A percentile compares a stretch with the other conserved stretches of the same genome.
These are phyloP conservation scores for Alternaria consortialis DNA, from an alignment of 2,329 filamentous ascomycete species.

Conservation along the genomic window DNA sequence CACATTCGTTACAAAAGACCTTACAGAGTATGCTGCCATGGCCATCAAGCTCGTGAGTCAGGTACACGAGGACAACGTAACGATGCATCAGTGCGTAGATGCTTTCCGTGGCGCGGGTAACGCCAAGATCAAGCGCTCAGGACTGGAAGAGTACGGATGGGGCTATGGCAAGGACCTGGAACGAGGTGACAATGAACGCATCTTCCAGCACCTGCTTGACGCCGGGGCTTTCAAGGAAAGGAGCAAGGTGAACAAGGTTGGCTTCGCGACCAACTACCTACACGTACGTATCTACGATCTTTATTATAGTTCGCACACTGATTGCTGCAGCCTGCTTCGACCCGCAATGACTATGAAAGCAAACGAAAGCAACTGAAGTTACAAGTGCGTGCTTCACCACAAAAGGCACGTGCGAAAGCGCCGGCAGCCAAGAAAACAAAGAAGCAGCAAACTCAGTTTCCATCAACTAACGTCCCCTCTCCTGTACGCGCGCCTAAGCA, in stretches of 20 bases:
- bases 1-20: conserved; percentile 77
- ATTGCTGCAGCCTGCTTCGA: conserved; percentile 53
- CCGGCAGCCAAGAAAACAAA: conserved; percentile 29
- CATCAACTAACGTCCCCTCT: conserved; percentile 74
- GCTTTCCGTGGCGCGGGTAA: conserved; percentile 76
- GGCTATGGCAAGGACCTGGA: conserved; percentile 75
- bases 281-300: conserved; percentile 59
- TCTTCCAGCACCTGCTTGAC: conserved; percentile 79
- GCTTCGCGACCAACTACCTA: conserved; percentile 80
- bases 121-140: conserved; percentile 65
- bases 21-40: conserved; percentile 75
- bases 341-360: conserved; percentile 56
- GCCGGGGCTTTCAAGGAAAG: conserved; percentile 79
- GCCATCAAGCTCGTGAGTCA: conserved; percentile 73
- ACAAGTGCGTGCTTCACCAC: conserved; percentile 61
- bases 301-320: conserved; percentile 15
- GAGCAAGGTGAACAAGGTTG: conserved; percentile 69
- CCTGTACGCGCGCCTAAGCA: conserved; percentile 62
- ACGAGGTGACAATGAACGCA: conserved; percentile 79
- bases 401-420: conserved; percentile 45
- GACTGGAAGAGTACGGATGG: conserved; percentile 62
- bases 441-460: conserved; percentile 57
- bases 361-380: conserved; percentile 56
- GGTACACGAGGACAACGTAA: conserved; percentile 66
- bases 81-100: conserved; percentile 80